A percentile compares a stretch with the other conserved stretches of the same genome.
Conservation (phyloP, 345 rosid genomes). For the Eucalyptus curtisii region DNA sequence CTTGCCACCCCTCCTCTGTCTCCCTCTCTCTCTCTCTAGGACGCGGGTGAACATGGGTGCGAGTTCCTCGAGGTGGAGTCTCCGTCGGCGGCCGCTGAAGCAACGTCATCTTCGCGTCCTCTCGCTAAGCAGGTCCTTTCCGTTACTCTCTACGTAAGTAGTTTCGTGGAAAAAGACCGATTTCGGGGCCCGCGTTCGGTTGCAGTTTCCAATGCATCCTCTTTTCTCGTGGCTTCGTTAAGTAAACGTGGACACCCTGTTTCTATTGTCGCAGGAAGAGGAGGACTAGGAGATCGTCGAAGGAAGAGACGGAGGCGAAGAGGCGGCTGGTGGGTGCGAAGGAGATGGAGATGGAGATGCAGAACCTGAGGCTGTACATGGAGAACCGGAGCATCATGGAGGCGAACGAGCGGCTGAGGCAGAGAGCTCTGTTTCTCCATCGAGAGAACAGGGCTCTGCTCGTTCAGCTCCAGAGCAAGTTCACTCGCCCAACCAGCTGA, state of each 20-base stretch:
- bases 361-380: constrained; percentile 50
- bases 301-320: constrained; percentile 15
- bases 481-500: neutral
- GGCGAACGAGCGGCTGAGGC: constrained; percentile 61
- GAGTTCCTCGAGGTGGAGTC: neutral
- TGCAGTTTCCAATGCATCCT: neutral
- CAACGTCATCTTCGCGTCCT: neutral
- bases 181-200: neutral
- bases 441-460: constrained; percentile 62
- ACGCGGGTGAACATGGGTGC: constrained; percentile 1
- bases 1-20: neutral
- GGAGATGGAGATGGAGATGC: constrained; percentile 34
- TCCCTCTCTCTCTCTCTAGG: neutral
- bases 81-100: neutral
- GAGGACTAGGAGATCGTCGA: constrained; percentile 2
- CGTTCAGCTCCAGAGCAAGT: constrained; percentile 31
- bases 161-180: neutral
- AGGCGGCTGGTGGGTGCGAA: neutral
- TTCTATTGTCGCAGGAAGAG: neutral
- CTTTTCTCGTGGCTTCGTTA: neutral
- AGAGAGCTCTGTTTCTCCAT: constrained; percentile 50
- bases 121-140: constrained; percentile 14
- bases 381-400: constrained; percentile 54
- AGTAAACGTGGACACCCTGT: neutral
- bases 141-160: neutral